Evolutionary conservation across 2,329 filamentous ascomycete species (phyloP), one percentile per base, ranked within the genome.

Genomic region (Thermothelomyces thermophilus): DNA sequence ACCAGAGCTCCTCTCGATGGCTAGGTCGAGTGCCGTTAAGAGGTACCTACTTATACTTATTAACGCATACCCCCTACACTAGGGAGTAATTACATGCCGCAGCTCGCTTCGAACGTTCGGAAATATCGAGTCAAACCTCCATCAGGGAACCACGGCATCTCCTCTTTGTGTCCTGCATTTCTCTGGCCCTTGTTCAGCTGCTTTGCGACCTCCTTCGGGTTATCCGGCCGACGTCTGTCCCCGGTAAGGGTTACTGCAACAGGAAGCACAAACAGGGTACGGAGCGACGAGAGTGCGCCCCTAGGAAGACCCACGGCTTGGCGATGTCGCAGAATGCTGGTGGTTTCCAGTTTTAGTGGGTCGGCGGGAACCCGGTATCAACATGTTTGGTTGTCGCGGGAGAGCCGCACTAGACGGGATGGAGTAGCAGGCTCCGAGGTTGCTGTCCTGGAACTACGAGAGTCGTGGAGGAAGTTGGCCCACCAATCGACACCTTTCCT

Each of bases 401-500:
- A 28, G 48, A 51, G 48, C 46, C 41, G 50, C 47, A 53, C 53
- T 56, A 56, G 31, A 16, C 41, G 42, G 16, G 22, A 56, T 49
- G 53, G 53, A 40, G 53, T 22, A 46, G 22, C 33, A 33, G 31
- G 48, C 31, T 56, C 53, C 53, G 53, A 44, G 37, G 22, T 33
- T 7, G 24, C 34, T 14, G 37, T n/a, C 19, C 28, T 14, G 37
- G 17, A 13, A 48, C 3, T 13, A 17, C 33, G 34, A 34, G 37
- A 33, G 16, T 24, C 7, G 11, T 14, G 3, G 30, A 30, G n/a
- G 34, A 30, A 41, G 42, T 37, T 37, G 39, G 33, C 28, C 53
- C 48, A 49, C 53, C 50, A 56, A 56, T 56, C 22, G 48, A 42
- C 30, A 5, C 24, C 24, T 26, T 26, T 26, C 9, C 24, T n/a